phyloP scores from a whole-genome alignment of 1,139 yeast species.

The Nakaseomyces uthaithaninus region DNA sequence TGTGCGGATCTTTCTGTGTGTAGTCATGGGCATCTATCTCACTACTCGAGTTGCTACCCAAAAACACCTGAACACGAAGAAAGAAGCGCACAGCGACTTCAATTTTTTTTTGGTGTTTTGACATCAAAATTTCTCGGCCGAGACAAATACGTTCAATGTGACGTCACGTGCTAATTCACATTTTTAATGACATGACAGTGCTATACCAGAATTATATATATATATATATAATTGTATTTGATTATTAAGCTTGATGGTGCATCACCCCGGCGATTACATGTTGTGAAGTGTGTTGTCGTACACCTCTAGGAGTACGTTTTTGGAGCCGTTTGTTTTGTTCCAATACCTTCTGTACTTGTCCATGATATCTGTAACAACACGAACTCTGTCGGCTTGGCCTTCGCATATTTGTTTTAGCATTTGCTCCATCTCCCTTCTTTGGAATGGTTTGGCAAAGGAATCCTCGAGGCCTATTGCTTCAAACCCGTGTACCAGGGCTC shows the following conservation, averaged over 20 bases:
- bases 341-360: conserved; percentile 57
- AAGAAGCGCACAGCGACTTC: no score
- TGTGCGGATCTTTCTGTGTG: neutral
- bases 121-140: conserved; percentile 2
- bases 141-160: no score
- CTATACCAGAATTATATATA: no score
- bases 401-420: conserved; percentile 59
- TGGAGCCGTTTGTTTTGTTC: conserved; percentile 30
- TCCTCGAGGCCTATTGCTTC: conserved; percentile 66
- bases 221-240: no score
- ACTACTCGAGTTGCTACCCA: no score
- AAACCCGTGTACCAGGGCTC: conserved; percentile 84
- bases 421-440: conserved; percentile 68
- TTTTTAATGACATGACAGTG: no score
- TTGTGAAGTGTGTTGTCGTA: conserved; percentile 17
- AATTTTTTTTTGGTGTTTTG: neutral
- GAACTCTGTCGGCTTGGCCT: conserved; percentile 48
- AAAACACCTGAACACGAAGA: no score
- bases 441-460: conserved; percentile 81
- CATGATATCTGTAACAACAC: conserved; percentile 51
- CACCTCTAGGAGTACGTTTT: conserved; percentile 25
- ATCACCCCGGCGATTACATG: neutral
- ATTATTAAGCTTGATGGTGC: no score
- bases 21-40: no score
- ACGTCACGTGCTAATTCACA: no score